Evolutionary conservation across 768 basidiomycete genomes (phyloP), one percentile per base, ranked within the genome.

Genomic region (Phlebiopsis gigantea): DNA sequence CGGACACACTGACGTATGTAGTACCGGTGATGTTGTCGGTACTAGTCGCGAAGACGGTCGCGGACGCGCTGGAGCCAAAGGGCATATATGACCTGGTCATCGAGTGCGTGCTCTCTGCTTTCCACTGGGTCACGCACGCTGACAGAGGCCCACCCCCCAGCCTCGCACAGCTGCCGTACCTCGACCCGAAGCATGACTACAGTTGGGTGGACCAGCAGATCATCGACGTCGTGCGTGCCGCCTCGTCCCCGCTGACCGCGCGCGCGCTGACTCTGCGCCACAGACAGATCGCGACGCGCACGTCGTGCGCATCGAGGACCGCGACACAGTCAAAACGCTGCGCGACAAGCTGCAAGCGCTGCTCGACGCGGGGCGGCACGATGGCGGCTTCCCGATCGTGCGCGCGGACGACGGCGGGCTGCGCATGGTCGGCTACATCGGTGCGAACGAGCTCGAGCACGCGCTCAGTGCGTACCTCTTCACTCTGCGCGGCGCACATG

Each of bases 51-150:
- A 96, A 95, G 75, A 93, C 90, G 0, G 82, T 92, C 0, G 93
- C 92, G 7, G 93, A 95, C 67, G 84, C 85, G 1, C 69, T 97
- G 55, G 90, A 95, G 68, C 90, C 90, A 2, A 93, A 94, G 66
- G 94, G 94, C 8, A 98, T 99, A 55, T 99, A 98, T 67, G 97
- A 99, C 69, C 81, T 98, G 34, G 93, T 93, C 56, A 98, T 98
- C 55, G 92, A 94, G 76, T 86, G 55, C 43, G 77, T 65, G 10
- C 9, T 43, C 9, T 4, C 19, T 8, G 19, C 22, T 22, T 46
- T 57, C 52, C 55, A 3, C 8, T 39, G 14, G 21, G 17, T 12
- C 50, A 49, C 9, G 26, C n/a, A 15, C 25, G 5, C 22, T 31
- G 2, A 24, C n/a, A 12, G 47, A 19, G 21, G 3, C 24, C 4